Percentiles rank a stretch among this genome's conserved stretches.
Conservation (phyloP, 1,139 yeast genomes). For the Kodamaea alishanica region DNA sequence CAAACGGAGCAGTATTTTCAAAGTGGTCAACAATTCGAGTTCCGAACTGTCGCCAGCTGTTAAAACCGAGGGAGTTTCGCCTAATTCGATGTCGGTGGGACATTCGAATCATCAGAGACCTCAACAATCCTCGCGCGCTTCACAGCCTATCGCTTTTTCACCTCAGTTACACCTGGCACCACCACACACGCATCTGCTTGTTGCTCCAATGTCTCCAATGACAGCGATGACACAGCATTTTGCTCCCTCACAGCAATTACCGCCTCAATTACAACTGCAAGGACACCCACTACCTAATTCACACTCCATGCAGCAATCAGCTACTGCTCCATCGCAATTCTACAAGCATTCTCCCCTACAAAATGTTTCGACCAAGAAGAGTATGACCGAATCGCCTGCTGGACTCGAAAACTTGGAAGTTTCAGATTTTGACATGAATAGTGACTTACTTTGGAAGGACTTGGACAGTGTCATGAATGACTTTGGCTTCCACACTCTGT, state of each 20-base stretch:
- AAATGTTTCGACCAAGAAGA: constrained; percentile 5
- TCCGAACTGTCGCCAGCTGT: constrained; percentile 27
- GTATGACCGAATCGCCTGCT: constrained; percentile 28
- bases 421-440: constrained; percentile 36
- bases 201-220: too few relatives aligned
- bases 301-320: not conserved
- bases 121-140: too few relatives aligned
- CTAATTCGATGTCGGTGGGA: too few relatives aligned
- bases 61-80: constrained; percentile 1
- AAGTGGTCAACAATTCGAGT: constrained; percentile 31
- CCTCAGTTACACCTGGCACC: too few relatives aligned
- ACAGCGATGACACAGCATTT: too few relatives aligned
- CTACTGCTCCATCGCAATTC: not conserved
- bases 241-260: too few relatives aligned
- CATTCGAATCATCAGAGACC: too few relatives aligned
- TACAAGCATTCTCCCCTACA: constrained; percentile 8
- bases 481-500: constrained; percentile 74
- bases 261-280: too few relatives aligned
- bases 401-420: constrained; percentile 33
- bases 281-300: too few relatives aligned
- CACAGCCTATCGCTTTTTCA: too few relatives aligned
- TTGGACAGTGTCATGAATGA: constrained; percentile 92
- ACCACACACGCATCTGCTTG: too few relatives aligned
- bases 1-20: constrained; percentile 40
- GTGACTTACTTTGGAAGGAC: constrained; percentile 81